Conservation (phyloP, 2,329 filamentous ascomycete species). For the Teratosphaeria viscida region DNA sequence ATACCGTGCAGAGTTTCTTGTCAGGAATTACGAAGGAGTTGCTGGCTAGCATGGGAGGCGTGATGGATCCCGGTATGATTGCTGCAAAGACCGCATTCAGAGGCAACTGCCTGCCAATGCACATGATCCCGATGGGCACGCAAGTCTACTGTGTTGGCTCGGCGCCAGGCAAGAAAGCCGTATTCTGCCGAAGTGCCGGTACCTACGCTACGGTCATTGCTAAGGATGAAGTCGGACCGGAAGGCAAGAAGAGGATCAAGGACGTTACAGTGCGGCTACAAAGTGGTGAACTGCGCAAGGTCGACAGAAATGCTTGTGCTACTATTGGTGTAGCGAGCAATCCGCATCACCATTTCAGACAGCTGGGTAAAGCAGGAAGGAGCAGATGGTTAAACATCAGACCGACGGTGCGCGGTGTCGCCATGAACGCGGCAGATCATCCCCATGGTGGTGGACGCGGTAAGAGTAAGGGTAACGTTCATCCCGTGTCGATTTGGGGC, state of each 20-base stretch:
- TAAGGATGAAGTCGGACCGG: conserved; percentile 62
- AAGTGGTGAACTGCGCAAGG: conserved; percentile 82
- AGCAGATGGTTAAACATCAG: conserved; percentile 89
- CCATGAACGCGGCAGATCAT: conserved; percentile 98
- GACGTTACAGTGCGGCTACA: conserved; percentile 79
- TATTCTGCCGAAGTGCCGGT: conserved; percentile 90
- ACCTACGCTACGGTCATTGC: conserved; percentile 82
- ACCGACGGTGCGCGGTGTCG: conserved; percentile 90
- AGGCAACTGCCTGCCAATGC: conserved; percentile 88
- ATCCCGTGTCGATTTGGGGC: conserved; percentile 95
- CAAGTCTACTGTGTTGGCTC: conserved; percentile 83
- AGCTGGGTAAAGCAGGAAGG: conserved; percentile 89
- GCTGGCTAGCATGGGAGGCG: conserved; percentile 82
- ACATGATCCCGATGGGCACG: conserved; percentile 94
- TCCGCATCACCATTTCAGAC: conserved; percentile 76
- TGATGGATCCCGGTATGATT: conserved; percentile 87
- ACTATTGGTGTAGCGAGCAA: conserved; percentile 95
- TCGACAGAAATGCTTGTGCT: conserved; percentile 85
- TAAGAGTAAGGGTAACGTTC: conserved; percentile 96
- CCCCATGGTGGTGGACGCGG: conserved; percentile 97
- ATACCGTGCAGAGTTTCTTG: conserved; percentile 85
- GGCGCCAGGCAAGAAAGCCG: conserved; percentile 59
- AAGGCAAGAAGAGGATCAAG: conserved; percentile 49
- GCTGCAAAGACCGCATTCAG: conserved; percentile 88
- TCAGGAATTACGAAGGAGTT: conserved; percentile 79